Evolutionary conservation across 2,329 filamentous ascomycete genomes (phyloP), one percentile per base, ranked within the genome.

Genomic region (Paecilomyces dactylethromorphus): DNA sequence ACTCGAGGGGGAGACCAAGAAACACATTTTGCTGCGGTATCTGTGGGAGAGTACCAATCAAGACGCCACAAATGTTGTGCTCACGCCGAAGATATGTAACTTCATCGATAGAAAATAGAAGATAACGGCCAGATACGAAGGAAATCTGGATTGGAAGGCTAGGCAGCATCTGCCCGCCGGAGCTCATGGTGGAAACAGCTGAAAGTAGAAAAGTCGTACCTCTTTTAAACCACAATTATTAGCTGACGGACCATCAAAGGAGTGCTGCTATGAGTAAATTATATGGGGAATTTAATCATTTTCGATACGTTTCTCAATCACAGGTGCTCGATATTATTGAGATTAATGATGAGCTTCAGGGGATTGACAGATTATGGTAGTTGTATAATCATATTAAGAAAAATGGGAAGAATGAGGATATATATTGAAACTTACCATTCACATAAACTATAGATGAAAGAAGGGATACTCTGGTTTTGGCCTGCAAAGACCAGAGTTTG

Each of bases 11-110:
- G 55, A 97, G 78, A 53, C 92, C 91, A 59, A 93, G 84, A 71
- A 97, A 97, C 59, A 96, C 84, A 76, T 96, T 97, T 76, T 99
- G 94, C 66, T 95, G 93, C 5, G 92, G 92, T 59, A 91, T 88
- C 75, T 97, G 92, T 1, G 94, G 93, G 31, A 96, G 86, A 7
- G 90, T 92, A 59, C 94, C 94, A 60, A 90, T 87, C 58, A 96
- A 82, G 32, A 94, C 88, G 63, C 92, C 92, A 69, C 89, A 92
- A 67, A 96, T 91, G 72, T 91, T 87, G 78, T 96, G 84, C 67
- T 86, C 81, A 62, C 90, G 86, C 64, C 94, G 89, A 62, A 96
- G 81, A 72, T 88, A 84, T 67, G 89, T 87, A 60, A 92, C 88
- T 63, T 87, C 86, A 70, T 92, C 85, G 67, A 91, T 85, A 72